A percentile compares a stretch with the other conserved stretches of the same genome.
Conservation (phyloP, 2,329 filamentous ascomycete species). For the Aspergillus arachidicola region DNA sequence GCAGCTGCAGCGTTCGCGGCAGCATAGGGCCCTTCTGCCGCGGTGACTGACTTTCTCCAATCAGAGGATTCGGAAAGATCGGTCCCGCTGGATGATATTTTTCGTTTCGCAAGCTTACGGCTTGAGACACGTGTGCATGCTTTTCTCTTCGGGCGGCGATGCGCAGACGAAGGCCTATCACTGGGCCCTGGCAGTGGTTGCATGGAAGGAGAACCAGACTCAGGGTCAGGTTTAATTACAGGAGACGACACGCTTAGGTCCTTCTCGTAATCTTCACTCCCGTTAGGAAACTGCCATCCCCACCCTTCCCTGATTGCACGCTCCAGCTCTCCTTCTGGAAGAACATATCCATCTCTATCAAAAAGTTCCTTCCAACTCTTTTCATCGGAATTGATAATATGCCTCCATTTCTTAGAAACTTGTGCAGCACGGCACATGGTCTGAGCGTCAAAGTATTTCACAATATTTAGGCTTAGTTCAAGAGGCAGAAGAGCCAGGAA, state of each 20-base stretch:
- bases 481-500: conserved; percentile 81
- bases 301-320: conserved; percentile 88
- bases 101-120: conserved; percentile 61
- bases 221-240: conserved; percentile 44
- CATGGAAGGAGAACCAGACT: conserved; percentile 24
- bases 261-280: conserved; percentile 73
- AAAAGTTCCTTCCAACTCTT: conserved; percentile 94
- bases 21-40: conserved; percentile 79
- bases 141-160: conserved; percentile 51
- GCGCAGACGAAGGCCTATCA: conserved; percentile 28
- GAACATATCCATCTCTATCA: conserved; percentile 76
- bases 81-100: conserved; percentile 50
- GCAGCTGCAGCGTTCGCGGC: conserved; percentile 79
- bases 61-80: conserved; percentile 44
- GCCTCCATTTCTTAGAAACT: conserved; percentile 92
- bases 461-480: conserved; percentile 84
- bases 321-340: conserved; percentile 80
- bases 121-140: conserved; percentile 48
- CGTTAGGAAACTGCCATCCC: conserved; percentile 92
- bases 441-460: conserved; percentile 80
- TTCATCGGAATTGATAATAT: conserved; percentile 88
- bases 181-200: conserved; percentile 27
- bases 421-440: conserved; percentile 89
- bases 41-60: conserved; percentile 51
- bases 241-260: conserved; percentile 67